Percentiles rank a stretch among this genome's conserved stretches.
phyloP scores from a whole-genome alignment of 2,329 filamentous ascomycete species.

The Blastomyces parvus region DNA sequence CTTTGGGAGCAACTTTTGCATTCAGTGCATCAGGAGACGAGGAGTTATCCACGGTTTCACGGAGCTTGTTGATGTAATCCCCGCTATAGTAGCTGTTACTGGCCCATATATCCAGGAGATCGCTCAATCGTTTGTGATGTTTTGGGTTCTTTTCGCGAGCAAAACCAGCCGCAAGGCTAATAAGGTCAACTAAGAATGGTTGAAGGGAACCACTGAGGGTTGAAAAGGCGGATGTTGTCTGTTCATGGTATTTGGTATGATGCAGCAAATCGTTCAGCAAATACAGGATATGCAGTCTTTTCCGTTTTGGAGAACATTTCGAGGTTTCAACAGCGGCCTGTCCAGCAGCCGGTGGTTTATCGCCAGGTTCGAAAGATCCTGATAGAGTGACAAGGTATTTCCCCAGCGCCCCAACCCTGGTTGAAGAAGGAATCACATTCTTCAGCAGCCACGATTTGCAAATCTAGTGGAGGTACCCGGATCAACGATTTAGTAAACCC shows the following conservation, averaged over 20 bases:
- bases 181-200: constrained; percentile 53
- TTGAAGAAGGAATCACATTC: constrained; percentile 58
- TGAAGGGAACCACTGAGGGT: constrained; percentile 50
- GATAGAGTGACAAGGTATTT: constrained; percentile 67
- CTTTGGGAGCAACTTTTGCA: constrained; percentile 22
- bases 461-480: constrained; percentile 47
- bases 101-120: constrained; percentile 62
- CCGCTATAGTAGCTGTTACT: constrained; percentile 52
- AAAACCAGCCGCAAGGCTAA: constrained; percentile 45
- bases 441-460: constrained; percentile 78
- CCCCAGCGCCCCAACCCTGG: constrained; percentile 57
- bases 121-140: constrained; percentile 54
- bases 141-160: constrained; percentile 53
- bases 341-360: constrained; percentile 12
- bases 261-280: constrained; percentile 70
- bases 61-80: constrained; percentile 49
- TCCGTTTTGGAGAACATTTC: constrained; percentile 51
- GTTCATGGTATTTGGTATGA: constrained; percentile 50
- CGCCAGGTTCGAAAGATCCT: constrained; percentile 42
- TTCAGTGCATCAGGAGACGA: constrained; percentile 26
- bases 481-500: constrained; percentile 29
- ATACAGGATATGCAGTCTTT: constrained; percentile 66
- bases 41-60: constrained; percentile 45
- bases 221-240: constrained; percentile 34
- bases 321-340: constrained; percentile 14